Evolutionary conservation across 2,329 filamentous ascomycete species (phyloP), one percentile per base, ranked within the genome.

Genomic region (Aspergillus niger): DNA sequence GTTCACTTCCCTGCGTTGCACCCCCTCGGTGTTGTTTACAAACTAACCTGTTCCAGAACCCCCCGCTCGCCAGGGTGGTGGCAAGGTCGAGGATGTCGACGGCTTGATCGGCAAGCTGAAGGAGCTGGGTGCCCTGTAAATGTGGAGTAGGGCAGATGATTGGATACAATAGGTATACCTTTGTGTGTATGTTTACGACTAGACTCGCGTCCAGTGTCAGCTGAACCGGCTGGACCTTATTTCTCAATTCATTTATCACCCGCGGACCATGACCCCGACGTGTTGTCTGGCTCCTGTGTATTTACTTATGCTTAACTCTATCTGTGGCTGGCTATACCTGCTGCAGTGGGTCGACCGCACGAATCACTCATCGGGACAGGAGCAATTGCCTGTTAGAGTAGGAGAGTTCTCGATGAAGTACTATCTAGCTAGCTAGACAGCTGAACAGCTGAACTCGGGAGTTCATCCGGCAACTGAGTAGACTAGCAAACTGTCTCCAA

Each of bases 11-110:
- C 26, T 48, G 32, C 6, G 8, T 28, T 22, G 11, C 32, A 13
- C 11, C 32, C 61, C 53, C 13, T 15, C 7, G 24, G 22, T 22
- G 8, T 26, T 50, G 26, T 20, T 28, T 28, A 47, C 62, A 56
- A 52, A 59, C 49, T 10, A 49, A 22, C 51, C 3, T 20, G 44
- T 20, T 49, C 72, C 77, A 88, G 95, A 99, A 82, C 95, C 95
- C 58, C 85, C 92, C 54, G 82, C 91, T 64, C 86, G 95, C 77
- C 88, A 97, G 81, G 95, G 95, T 43, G 95, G 95, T 70, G 92
- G 92, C 68, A 99, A 98, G 87, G 95, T 99, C 20, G 92, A 97
- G 74, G 90, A 97, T 82, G 95, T 99, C 22, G 92, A 96, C 78
- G 92, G 93, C n/a, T 86, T 99, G 79, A 88, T 99, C 71, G 79